A percentile compares a stretch with the other conserved stretches of the same genome.
Evolutionary conservation across 2,329 filamentous ascomycete genomes (phyloP).

Genomic region (Fusarium penzigii): DNA sequence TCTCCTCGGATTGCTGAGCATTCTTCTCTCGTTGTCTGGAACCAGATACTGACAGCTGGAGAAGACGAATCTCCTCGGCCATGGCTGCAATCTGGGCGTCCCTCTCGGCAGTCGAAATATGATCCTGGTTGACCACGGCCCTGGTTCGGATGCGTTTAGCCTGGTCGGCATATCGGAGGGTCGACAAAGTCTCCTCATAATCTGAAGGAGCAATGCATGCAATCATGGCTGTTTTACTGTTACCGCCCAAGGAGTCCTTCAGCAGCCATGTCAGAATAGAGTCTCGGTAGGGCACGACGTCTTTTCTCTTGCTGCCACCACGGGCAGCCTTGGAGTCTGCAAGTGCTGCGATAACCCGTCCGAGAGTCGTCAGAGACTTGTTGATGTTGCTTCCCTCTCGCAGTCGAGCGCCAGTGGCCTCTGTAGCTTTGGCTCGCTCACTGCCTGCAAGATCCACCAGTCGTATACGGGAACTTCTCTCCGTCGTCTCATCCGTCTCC

Average conservation of each 20-base stretch:
- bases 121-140: conserved; percentile 93
- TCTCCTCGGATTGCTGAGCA: conserved; percentile 75
- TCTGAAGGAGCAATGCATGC: conserved; percentile 94
- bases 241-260: conserved; percentile 93
- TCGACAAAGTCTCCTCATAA: conserved; percentile 96
- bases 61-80: conserved; percentile 86
- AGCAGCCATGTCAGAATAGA: conserved; percentile 82
- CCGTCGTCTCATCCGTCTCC: conserved; percentile 95
- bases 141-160: conserved; percentile 96
- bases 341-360: conserved; percentile 91
- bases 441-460: conserved; percentile 94
- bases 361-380: conserved; percentile 94
- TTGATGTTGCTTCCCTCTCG: conserved; percentile 98
- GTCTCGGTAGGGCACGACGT: conserved; percentile 88
- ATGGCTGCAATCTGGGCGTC: conserved; percentile 93
- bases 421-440: conserved; percentile 91
- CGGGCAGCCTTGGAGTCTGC: conserved; percentile 65
- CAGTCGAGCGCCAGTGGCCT: conserved; percentile 87
- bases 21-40: conserved; percentile 71
- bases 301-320: conserved; percentile 54
- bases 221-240: conserved; percentile 99
- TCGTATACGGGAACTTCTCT: conserved; percentile 89
- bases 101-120: conserved; percentile 86
- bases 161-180: conserved; percentile 94
- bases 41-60: conserved; percentile 76